Conservation (phyloP, 192 early-diverging fungal species). For the Pilaira anomala region DNA sequence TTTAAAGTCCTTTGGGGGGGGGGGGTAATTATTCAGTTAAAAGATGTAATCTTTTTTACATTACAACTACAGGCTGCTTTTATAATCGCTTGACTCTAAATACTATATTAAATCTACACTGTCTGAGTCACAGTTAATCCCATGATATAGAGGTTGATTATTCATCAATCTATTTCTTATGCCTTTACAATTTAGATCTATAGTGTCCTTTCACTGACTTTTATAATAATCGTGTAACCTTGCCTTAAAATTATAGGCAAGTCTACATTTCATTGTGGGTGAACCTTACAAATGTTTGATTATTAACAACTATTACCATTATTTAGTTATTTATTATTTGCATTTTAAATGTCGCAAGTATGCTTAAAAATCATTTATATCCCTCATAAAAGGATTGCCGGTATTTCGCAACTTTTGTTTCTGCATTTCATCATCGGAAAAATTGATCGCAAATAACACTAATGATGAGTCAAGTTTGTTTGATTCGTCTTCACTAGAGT, state of each 20-base stretch:
- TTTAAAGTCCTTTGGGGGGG: neutral
- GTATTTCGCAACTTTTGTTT: no score
- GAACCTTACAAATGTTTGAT: conserved; percentile 2
- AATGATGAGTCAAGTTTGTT: no score
- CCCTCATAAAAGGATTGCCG: no score
- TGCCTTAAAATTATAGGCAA: neutral
- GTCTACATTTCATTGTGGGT: conserved; percentile 6
- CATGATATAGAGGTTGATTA: conserved; percentile 7
- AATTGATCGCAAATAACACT: no score
- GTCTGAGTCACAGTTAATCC: conserved; percentile 5
- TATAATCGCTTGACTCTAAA: conserved; percentile 6
- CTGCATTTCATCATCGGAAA: no score
- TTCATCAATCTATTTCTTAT: conserved; percentile 7
- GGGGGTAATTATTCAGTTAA: conserved; percentile 1
- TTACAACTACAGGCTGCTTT: conserved; percentile 3
- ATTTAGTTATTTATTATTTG: conserved; percentile 7
- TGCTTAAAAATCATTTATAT: neutral
- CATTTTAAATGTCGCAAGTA: conserved; percentile 2
- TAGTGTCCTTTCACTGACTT: conserved; percentile 10
- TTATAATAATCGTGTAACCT: conserved; percentile 9
- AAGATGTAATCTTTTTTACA: neutral
- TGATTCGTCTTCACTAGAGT: no score
- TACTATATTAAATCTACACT: conserved; percentile 4
- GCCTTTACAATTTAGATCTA: conserved; percentile 2
- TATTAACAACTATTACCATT: conserved; percentile 7